Evolutionary conservation across 2,329 filamentous ascomycete species (phyloP), one percentile per base, ranked within the genome.

Genomic region (Phialemonium atrogriseum): DNA sequence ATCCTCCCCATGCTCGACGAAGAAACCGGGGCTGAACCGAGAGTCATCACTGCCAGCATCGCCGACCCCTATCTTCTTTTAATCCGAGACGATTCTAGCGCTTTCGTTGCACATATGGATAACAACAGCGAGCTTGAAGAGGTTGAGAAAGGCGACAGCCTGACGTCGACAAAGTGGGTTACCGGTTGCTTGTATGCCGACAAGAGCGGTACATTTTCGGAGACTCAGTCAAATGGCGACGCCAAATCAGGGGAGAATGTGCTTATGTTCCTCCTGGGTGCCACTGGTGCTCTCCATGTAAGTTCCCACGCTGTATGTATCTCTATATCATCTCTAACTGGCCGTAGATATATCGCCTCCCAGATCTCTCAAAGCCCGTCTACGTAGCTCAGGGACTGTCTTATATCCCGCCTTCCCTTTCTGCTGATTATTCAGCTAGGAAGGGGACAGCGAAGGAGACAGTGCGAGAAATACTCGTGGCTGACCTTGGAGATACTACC

Each of bases 1-100:
- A 96, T 98, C 33, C 71, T 95, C 30, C 86, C 88, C 1, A 86
- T 96, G 72, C 74, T 85, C 39, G 91, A 96, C 46, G 91, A 94
- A 47, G 84, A 91, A 42, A 88, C 80, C 0, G 87, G 83, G 10
- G 79, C 74, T 13, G 85, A 94, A 47, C 80, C 85, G 5, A 72
- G 80, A 32, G 80, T 91, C 24, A 63, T 87, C 27, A 82, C 77
- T 47, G 82, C 84, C 22, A 93, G 84, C 51, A 88, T 96, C 46
- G 75, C 75, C 13, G 89, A 96, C 45, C 86, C 86, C 0, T 95
- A 87, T 49, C 58, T 98, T 10, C 63, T 94, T 3, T 70, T 96
- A 10, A 62, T 94, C 13, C 73, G 86, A 35, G 86, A 94, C 41
- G 87, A 98, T 52, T 77, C 75, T 5, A 91, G 83, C 38, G 69